Evolutionary conservation across 345 rosid species (phyloP).

Genomic region (Chamaenerion angustifolium): DNA sequence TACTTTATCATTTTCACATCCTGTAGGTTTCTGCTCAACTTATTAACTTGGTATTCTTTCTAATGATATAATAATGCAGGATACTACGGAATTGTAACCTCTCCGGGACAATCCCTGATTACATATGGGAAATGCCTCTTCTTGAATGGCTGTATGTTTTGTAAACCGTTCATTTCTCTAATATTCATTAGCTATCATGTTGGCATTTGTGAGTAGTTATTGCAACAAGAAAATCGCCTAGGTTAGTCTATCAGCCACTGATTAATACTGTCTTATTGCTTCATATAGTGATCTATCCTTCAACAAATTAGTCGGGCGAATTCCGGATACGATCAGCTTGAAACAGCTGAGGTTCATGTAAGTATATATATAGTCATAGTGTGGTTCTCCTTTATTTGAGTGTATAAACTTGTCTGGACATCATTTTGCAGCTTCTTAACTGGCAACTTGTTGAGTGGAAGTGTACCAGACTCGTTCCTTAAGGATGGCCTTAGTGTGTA

Average conservation of each 20-base stretch:
- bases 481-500: slow-evolving; percentile 22
- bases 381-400: not conserved
- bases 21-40: not conserved
- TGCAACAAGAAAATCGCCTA: not conserved
- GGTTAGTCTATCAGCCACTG: too few relatives aligned
- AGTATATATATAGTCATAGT: slow-evolving; percentile 6
- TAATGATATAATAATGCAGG: slow-evolving; percentile 14
- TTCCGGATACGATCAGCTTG: slow-evolving; percentile 18
- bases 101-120: slow-evolving; percentile 18
- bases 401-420: not conserved
- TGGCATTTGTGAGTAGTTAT: not conserved
- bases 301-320: slow-evolving; percentile 31
- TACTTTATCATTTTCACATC: too few relatives aligned
- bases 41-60: not conserved
- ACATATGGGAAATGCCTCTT: slow-evolving; percentile 11
- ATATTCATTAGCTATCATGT: not conserved
- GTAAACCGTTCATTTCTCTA: not conserved
- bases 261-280: not conserved
- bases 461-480: slow-evolving; percentile 22
- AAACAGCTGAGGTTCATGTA: slow-evolving; percentile 20
- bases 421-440: slow-evolving; percentile 20
- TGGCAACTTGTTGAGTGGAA: slow-evolving; percentile 24
- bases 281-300: slow-evolving; percentile 40
- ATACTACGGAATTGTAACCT: slow-evolving; percentile 27
- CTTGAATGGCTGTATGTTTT: slow-evolving; percentile 16